phyloP scores from a whole-genome alignment of 441 rosid genomes.

The Erodium trifolium region DNA sequence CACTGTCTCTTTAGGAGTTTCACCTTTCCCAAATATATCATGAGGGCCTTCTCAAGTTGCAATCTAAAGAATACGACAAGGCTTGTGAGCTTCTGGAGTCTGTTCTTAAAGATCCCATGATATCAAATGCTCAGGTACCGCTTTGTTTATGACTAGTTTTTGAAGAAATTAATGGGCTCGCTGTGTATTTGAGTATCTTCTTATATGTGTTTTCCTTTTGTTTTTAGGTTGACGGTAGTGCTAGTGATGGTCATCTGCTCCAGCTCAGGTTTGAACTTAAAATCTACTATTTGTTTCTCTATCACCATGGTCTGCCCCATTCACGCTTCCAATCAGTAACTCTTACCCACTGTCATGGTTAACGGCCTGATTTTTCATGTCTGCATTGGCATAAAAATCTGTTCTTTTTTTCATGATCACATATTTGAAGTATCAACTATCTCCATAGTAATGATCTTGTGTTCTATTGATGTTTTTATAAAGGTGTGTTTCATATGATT shows the following conservation, averaged over 20 bases:
- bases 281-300: conserved; percentile 12
- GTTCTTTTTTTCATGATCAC: background rate
- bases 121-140: conserved; percentile 61
- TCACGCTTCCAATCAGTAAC: background rate
- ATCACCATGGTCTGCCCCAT: background rate
- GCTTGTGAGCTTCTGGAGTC: conserved; percentile 74
- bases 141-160: background rate
- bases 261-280: conserved; percentile 61
- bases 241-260: conserved; percentile 70
- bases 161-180: background rate
- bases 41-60: conserved; percentile 84
- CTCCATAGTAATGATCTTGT: conserved; percentile 1
- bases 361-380: background rate
- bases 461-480: background rate
- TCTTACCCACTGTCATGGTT: background rate
- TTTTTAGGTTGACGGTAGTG: conserved; percentile 53
- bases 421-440: background rate
- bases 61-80: conserved; percentile 75
- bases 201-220: conserved; percentile 8
- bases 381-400: background rate
- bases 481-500: background rate
- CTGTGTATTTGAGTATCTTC: background rate
- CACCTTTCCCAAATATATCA: conserved; percentile 86
- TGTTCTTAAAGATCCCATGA: conserved; percentile 75
- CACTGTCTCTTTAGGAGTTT: conserved; percentile 52